Evolutionary conservation across 2,329 filamentous ascomycete genomes (phyloP).

Genomic region (Thielaviopsis musarum): DNA sequence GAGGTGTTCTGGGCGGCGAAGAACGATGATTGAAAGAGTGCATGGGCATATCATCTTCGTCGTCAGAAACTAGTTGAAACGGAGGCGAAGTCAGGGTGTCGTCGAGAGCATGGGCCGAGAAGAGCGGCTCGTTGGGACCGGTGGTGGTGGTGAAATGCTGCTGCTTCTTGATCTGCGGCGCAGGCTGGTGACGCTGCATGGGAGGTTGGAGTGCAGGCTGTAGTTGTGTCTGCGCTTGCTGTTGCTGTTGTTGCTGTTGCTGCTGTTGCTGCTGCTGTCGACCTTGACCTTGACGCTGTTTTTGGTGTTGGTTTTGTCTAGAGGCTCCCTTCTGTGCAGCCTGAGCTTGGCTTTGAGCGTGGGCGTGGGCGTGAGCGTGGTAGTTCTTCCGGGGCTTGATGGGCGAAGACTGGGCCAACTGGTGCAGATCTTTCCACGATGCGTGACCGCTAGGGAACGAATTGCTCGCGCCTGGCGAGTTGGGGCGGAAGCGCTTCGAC

Average conservation of each 20-base stretch:
- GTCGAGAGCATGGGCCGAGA: slow-evolving; percentile 51
- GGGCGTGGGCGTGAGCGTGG: neutral
- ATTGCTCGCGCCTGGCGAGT: slow-evolving; percentile 42
- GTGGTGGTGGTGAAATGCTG: slow-evolving; percentile 57
- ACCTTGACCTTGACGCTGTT: neutral
- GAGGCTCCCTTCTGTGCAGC: neutral
- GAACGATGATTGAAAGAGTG: slow-evolving; percentile 59
- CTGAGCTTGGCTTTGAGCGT: neutral
- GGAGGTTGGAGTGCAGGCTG: slow-evolving; percentile 4
- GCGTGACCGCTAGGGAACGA: slow-evolving; percentile 33
- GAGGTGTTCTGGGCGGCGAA: slow-evolving; percentile 72
- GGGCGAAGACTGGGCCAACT: slow-evolving; percentile 72
- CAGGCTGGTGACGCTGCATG: neutral
- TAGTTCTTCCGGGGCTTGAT: slow-evolving; percentile 38
- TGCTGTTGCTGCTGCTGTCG: too few relatives aligned
- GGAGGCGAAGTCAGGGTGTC: slow-evolving; percentile 43
- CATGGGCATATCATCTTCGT: slow-evolving; percentile 67
- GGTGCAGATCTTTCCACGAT: slow-evolving; percentile 62
- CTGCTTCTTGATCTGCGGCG: slow-evolving; percentile 36
- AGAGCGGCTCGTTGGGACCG: slow-evolving; percentile 62
- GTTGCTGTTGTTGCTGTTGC: neutral
- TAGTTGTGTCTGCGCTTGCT: neutral
- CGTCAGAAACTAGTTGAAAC: slow-evolving; percentile 47
- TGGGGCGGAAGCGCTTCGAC: slow-evolving; percentile 52
- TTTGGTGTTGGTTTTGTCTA: neutral